Evolutionary conservation across 2,329 filamentous ascomycete species (phyloP).

Genomic region (Huntiella bhutanensis): DNA sequence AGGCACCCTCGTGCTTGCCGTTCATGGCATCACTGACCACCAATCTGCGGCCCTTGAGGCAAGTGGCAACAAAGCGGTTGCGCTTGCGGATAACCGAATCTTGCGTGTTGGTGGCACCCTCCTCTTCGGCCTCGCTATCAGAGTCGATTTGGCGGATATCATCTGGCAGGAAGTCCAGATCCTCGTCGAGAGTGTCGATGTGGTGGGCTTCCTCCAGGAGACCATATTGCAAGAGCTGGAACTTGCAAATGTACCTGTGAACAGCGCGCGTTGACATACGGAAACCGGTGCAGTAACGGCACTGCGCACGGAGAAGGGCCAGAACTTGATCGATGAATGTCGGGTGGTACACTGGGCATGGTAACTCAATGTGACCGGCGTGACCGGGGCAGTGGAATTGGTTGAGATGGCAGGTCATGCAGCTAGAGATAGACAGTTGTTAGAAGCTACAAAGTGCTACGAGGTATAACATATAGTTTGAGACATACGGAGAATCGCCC

Average conservation of each 20-base stretch:
- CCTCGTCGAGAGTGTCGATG: constrained; percentile 34
- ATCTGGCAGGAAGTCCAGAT: constrained; percentile 24
- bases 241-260: constrained; percentile 64
- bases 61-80: constrained; percentile 47
- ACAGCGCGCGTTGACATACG: constrained; percentile 59
- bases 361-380: constrained; percentile 84
- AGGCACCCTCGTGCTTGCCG: constrained; percentile 67
- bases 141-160: constrained; percentile 22
- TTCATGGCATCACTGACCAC: constrained; percentile 39
- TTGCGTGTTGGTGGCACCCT: constrained; percentile 32
- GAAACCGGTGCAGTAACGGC: constrained; percentile 76
- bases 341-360: constrained; percentile 87
- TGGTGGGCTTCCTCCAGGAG: constrained; percentile 49
- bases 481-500: constrained; percentile 54
- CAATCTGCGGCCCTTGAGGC: constrained; percentile 25
- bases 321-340: constrained; percentile 87
- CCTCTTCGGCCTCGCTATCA: constrained; percentile 44
- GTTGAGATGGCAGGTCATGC: constrained; percentile 77
- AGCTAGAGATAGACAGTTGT: constrained; percentile 32
- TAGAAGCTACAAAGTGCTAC: neutral
- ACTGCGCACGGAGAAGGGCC: constrained; percentile 68
- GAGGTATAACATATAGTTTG: neutral
- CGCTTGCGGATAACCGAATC: constrained; percentile 34
- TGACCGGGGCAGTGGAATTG: constrained; percentile 76
- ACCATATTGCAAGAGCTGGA: constrained; percentile 71